Percentiles rank a stretch among this genome's conserved stretches.
Evolutionary conservation across 768 basidiomycete species (phyloP).

Genomic region (Lentinula guzmanii): DNA sequence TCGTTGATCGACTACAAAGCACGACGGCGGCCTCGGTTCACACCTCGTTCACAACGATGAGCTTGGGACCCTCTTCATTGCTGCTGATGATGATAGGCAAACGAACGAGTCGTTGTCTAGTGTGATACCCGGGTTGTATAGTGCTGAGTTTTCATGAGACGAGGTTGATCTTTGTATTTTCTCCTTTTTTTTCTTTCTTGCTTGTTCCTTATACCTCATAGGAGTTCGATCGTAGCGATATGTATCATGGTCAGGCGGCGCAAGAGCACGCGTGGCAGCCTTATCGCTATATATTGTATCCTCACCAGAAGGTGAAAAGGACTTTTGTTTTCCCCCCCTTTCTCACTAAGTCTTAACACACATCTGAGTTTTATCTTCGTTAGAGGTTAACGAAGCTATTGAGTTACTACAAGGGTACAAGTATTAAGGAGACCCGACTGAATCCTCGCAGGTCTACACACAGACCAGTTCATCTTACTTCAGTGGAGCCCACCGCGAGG

Average conservation of each 20-base stretch:
- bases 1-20: too few species aligned
- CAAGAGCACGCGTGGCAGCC: too few species aligned
- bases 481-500: conserved; percentile 5
- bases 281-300: too few species aligned
- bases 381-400: not conserved
- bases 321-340: not conserved
- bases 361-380: not conserved
- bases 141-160: too few species aligned
- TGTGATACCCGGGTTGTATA: too few species aligned
- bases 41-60: too few species aligned
- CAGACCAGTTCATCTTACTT: not conserved
- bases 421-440: not conserved
- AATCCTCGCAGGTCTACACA: not conserved
- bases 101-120: too few species aligned
- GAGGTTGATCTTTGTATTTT: too few species aligned
- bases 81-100: too few species aligned
- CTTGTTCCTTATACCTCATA: not conserved
- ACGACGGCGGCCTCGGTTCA: too few species aligned
- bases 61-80: too few species aligned
- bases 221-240: not conserved
- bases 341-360: too few species aligned
- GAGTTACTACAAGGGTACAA: not conserved
- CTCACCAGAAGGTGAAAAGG: not conserved
- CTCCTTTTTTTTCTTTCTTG: not conserved
- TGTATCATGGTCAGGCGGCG: not conserved